Percentiles rank a stretch among this genome's conserved stretches.
Evolutionary conservation across 352 stramenopile genomes (phyloP).

Genomic region (Phytophthora aleatoria): DNA sequence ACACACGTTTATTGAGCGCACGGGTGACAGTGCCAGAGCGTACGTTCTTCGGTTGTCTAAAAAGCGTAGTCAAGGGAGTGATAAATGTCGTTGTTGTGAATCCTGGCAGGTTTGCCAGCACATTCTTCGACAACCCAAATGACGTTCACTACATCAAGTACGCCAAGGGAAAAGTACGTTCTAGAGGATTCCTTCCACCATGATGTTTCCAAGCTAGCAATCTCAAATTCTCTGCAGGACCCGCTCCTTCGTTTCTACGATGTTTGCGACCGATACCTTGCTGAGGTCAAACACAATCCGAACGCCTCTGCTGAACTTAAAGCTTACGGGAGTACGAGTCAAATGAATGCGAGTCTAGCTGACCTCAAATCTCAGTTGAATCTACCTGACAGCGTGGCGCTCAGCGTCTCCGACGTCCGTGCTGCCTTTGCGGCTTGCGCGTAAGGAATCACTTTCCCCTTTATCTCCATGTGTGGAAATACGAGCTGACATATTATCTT

Average conservation of each 20-base stretch:
- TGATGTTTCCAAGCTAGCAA: neutral
- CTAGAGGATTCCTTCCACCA: neutral
- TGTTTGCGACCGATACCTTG: slow-evolving; percentile 59
- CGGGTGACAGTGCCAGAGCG: slow-evolving; percentile 62
- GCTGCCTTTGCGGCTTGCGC: slow-evolving; percentile 67
- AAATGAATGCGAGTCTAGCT: slow-evolving; percentile 34
- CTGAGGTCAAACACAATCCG: slow-evolving; percentile 58
- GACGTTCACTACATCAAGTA: slow-evolving; percentile 60
- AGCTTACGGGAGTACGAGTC: slow-evolving; percentile 41
- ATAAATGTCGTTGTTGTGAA: neutral
- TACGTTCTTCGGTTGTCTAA: slow-evolving; percentile 23
- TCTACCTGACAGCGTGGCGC: slow-evolving; percentile 28
- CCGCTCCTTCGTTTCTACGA: slow-evolving; percentile 73
- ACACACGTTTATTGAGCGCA: slow-evolving; percentile 66
- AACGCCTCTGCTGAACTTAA: slow-evolving; percentile 45
- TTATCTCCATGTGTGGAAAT: neutral
- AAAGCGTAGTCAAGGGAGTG: neutral
- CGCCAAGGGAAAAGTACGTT: slow-evolving; percentile 48
- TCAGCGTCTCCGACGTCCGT: slow-evolving; percentile 50
- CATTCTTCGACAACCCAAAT: slow-evolving; percentile 63
- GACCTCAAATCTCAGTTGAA: slow-evolving; percentile 46
- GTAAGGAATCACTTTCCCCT: slow-evolving; percentile 29
- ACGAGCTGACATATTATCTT: neutral
- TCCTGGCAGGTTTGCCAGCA: slow-evolving; percentile 47
- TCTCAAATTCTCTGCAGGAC: slow-evolving; percentile 35